phyloP scores from a whole-genome alignment of 2,329 filamentous ascomycete genomes.

The Aureobasidium leucospermi region DNA sequence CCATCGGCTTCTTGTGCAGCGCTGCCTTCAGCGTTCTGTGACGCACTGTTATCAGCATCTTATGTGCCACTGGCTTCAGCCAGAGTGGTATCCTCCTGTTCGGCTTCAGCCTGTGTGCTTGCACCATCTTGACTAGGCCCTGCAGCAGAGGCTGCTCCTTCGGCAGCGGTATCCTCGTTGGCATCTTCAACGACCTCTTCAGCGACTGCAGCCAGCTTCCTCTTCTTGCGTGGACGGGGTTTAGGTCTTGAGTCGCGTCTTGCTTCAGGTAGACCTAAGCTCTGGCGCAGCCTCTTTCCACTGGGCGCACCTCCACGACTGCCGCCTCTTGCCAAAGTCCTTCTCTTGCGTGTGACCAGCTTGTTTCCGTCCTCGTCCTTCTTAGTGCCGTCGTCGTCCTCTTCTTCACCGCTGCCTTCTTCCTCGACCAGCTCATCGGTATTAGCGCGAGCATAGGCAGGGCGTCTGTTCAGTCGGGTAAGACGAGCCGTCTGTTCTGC shows the following conservation, averaged over 20 bases:
- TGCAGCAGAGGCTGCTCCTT: neutral
- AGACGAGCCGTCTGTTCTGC: neutral
- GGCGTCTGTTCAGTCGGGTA: neutral
- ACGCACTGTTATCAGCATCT: neutral
- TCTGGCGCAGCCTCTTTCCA: conserved; percentile 12
- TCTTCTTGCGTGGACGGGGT: conserved; percentile 8
- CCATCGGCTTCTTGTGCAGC: neutral
- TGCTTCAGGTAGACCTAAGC: neutral
- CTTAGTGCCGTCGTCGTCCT: neutral
- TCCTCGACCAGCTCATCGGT: neutral
- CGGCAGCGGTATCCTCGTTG: neutral
- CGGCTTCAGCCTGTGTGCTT: neutral
- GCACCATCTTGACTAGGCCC: neutral
- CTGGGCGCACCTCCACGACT: conserved; percentile 5
- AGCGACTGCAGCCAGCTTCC: neutral
- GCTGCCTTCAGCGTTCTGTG: too few relatives aligned
- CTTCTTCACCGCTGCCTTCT: neutral
- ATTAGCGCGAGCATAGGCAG: neutral
- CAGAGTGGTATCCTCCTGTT: neutral
- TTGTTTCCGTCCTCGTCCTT: conserved; percentile 4
- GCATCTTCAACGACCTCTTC: neutral
- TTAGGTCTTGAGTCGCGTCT: conserved; percentile 4
- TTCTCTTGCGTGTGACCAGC: conserved; percentile 9
- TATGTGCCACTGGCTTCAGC: neutral
- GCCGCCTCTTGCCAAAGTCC: neutral